Evolutionary conservation across 139 green algal species (phyloP).

Genomic region (Mesotaenium endlicherianum): DNA sequence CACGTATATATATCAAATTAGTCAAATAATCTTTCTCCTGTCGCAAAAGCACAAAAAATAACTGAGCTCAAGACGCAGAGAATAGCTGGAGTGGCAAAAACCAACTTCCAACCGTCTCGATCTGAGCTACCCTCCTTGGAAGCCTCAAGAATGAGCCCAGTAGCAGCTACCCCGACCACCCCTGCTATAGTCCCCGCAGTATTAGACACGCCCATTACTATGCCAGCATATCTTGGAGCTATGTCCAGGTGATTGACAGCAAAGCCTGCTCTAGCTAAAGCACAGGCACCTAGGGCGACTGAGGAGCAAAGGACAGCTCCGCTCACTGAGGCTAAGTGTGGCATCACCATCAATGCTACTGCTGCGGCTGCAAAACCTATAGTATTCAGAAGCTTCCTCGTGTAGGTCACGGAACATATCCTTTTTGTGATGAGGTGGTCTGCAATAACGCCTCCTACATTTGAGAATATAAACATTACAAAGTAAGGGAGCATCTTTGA

Average conservation of each 20-base stretch:
- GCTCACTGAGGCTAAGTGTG: constrained; percentile 18
- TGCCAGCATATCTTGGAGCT: constrained; percentile 85
- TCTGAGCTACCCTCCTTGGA: constrained; percentile 55
- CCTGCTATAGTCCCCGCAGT: constrained; percentile 81
- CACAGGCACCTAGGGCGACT: constrained; percentile 55
- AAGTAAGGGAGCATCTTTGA: constrained; percentile 89
- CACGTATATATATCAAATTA: too few relatives aligned
- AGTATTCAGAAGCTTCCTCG: constrained; percentile 86
- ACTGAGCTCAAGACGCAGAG: constrained; percentile 66
- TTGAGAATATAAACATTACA: constrained; percentile 81
- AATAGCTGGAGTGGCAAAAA: constrained; percentile 61
- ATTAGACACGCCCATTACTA: constrained; percentile 93
- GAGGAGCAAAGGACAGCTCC: constrained; percentile 57
- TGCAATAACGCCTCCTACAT: constrained; percentile 59
- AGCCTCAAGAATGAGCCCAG: constrained; percentile 81
- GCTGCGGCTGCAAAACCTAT: constrained; percentile 57
- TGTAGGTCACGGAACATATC: constrained; percentile 56
- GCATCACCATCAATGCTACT: constrained; percentile 53
- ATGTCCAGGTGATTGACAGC: constrained; percentile 87
- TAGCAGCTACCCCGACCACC: constrained; percentile 87
- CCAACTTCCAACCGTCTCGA: constrained; percentile 38
- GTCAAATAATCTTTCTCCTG: constrained; percentile 62
- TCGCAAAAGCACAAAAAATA: constrained; percentile 74
- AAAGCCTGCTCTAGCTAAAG: constrained; percentile 88
- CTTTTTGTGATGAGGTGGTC: constrained; percentile 78